A percentile compares a stretch with the other conserved stretches of the same genome.
phyloP scores from a whole-genome alignment of 1,284 basidiomycete genomes.

The Sporisorium scitamineum region DNA sequence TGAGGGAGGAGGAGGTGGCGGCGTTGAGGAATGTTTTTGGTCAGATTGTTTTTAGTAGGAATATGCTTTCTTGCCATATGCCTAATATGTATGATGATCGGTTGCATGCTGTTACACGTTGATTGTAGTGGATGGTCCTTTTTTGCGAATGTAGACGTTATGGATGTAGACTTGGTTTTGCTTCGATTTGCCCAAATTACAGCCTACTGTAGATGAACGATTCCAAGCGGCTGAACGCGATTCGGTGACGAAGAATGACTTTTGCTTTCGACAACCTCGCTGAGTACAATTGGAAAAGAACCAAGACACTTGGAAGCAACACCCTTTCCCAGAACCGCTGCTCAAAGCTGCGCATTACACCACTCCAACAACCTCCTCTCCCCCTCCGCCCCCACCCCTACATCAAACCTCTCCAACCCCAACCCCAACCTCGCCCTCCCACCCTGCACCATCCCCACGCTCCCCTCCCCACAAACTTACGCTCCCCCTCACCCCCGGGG shows the following conservation, averaged over 20 bases:
- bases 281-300: neutral
- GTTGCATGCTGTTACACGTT: conserved; percentile 38
- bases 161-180: neutral
- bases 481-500: conserved; percentile 80
- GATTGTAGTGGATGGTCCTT: too few relatives aligned
- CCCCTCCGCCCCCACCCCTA: neutral
- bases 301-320: neutral
- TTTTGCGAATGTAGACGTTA: too few relatives aligned
- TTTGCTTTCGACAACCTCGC: too few relatives aligned
- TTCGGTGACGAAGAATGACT: too few relatives aligned
- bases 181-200: too few relatives aligned
- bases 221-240: too few relatives aligned
- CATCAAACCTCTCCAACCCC: conserved; percentile 28
- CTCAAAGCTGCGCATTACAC: conserved; percentile 42
- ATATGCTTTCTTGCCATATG: conserved; percentile 81
- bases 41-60: conserved; percentile 82
- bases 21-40: conserved; percentile 75
- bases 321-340: too few relatives aligned
- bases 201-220: too few relatives aligned
- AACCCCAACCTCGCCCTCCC: conserved; percentile 17
- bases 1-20: conserved; percentile 21
- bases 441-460: conserved; percentile 43
- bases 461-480: conserved; percentile 73
- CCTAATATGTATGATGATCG: conserved; percentile 72
- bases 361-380: conserved; percentile 31